Evolutionary conservation across 805 yeast species (phyloP), one percentile per base, ranked within the genome.

Genomic region (Jamesozyma hellenica): DNA sequence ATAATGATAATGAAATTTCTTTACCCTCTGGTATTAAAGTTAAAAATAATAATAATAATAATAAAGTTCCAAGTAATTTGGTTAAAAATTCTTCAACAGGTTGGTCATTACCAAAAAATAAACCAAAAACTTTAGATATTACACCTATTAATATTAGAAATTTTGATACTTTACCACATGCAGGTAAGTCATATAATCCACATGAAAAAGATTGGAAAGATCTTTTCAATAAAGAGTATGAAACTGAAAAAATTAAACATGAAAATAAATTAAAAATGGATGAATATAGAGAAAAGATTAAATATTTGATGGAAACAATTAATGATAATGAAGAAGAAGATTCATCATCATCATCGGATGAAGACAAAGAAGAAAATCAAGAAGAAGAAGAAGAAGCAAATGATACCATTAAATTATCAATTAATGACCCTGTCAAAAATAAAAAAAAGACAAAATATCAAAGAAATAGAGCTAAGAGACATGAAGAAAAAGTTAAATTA

Each of bases 121-220:
- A 61, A 4, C 90, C 92, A 12, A 58, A 57, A 19, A 79, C 88
- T 2, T 35, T 78, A 47, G 66, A 60, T 35, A 59, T 64, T 26
- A 65, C 64, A 3, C 79, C 94, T 1, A 56, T 77, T n/a, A 51
- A 51, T 32, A 72, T 84, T 14, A 70, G 67, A 42, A 69, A 70
- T n/a, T 51, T 64, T 35, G 77, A 68, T 15, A 59, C 49, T 2
- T 41, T 77, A 3, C 87, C 95, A 11, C 79, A 80, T 51, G 92
- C 80, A 2, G 97, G 97, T 40, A 83, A 82, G 58, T 88, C 97
- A 2, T 92, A 61, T 32, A 92, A 92, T 56, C 98, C 98, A 19
- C 72, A 90, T 11, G 67, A 79, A 47, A 82, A 79, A 41, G 75
- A 82, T 21, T 92, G 98, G 98, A 76, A 77, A 50, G 62, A 60